phyloP scores from a whole-genome alignment of 2,329 filamentous ascomycete genomes.

The Mariannaea sp. region DNA sequence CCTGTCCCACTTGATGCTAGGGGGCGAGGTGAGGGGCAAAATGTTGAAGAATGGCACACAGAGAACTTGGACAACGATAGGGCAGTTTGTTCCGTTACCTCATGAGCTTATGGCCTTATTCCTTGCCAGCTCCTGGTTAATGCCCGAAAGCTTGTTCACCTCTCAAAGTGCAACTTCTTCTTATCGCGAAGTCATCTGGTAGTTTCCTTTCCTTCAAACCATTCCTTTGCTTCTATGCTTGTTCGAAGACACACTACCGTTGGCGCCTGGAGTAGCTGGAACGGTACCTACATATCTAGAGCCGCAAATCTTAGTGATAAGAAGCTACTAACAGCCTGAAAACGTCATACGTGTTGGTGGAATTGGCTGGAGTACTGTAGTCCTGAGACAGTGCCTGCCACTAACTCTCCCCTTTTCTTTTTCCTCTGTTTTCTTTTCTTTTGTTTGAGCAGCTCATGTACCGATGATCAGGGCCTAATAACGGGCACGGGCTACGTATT shows the following conservation, averaged over 20 bases:
- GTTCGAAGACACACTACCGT: too few species aligned
- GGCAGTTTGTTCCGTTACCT: constrained; percentile 29
- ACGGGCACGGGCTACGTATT: constrained; percentile 26
- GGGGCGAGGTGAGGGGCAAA: constrained; percentile 17
- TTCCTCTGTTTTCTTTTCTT: too few species aligned
- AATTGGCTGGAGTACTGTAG: constrained; percentile 18
- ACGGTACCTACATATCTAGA: too few species aligned
- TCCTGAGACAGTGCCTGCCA: constrained; percentile 14
- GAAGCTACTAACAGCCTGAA: constrained; percentile 1
- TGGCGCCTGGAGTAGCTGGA: too few species aligned
- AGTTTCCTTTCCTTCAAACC: constrained; percentile 9
- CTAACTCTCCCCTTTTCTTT: constrained; percentile 23
- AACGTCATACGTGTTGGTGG: constrained; percentile 3
- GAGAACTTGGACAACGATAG: constrained; percentile 27
- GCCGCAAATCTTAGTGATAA: constrained; percentile 16
- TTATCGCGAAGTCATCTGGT: not conserved
- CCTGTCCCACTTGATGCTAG: constrained; percentile 24
- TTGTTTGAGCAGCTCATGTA: too few species aligned
- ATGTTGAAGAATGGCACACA: constrained; percentile 17
- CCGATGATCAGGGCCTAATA: constrained; percentile 18
- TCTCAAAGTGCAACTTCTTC: constrained; percentile 17
- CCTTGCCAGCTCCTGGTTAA: constrained; percentile 8
- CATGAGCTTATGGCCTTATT: constrained; percentile 26
- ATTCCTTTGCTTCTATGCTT: too few species aligned
- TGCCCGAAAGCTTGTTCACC: constrained; percentile 12